Percentiles rank a stretch among this genome's conserved stretches.
Evolutionary conservation across 495 filamentous ascomycete genomes (phyloP).

Genomic region (Alectoria sarmentosa): DNA sequence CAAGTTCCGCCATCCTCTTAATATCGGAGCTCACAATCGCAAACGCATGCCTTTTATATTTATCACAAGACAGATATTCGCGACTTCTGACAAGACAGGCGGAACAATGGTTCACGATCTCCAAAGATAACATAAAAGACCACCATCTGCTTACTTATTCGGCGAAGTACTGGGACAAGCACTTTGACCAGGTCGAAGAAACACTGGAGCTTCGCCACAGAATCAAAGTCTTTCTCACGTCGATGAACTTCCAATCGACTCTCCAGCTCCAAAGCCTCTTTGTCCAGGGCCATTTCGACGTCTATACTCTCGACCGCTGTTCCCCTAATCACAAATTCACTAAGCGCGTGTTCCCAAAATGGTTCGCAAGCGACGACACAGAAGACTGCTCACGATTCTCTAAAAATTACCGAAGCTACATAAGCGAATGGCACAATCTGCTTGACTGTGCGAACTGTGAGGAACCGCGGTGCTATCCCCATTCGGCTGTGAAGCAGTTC

Average conservation of each 20-base stretch:
- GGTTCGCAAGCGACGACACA: not conserved
- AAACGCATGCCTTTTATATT: constrained; percentile 6
- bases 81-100: not conserved
- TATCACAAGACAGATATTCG: constrained; percentile 6
- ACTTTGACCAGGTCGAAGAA: constrained; percentile 15
- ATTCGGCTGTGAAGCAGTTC: not conserved
- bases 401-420: constrained; percentile 4
- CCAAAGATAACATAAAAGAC: constrained; percentile 10
- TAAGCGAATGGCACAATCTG: not conserved
- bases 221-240: constrained; percentile 16
- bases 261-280: constrained; percentile 20
- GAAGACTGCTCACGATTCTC: not conserved
- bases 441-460: not conserved
- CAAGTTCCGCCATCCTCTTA: not conserved
- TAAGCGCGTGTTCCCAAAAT: not conserved
- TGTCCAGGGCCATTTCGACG: constrained; percentile 7
- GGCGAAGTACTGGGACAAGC: constrained; percentile 24
- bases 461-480: not conserved
- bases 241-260: constrained; percentile 16
- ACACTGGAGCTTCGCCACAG: constrained; percentile 11
- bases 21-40: constrained; percentile 2
- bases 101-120: not conserved
- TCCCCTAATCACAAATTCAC: not conserved
- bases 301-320: not conserved
- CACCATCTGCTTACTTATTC: constrained; percentile 20